Evolutionary conservation across 2,329 filamentous ascomycete species (phyloP).

Genomic region (Aspergillus jensenii): DNA sequence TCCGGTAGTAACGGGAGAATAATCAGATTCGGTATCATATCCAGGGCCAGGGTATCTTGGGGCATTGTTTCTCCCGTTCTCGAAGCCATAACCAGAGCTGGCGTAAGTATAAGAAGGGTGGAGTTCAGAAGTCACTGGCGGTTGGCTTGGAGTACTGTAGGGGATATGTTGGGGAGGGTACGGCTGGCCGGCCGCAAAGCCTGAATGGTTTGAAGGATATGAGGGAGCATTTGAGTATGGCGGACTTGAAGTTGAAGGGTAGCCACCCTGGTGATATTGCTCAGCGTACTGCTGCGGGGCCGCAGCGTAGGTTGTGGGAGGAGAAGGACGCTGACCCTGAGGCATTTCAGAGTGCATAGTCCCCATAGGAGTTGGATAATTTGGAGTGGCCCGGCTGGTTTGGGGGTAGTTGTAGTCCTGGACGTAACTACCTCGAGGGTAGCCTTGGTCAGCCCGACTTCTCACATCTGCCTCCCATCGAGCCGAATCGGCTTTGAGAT

Average conservation of each 20-base stretch:
- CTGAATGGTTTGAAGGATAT: slow-evolving; percentile 35
- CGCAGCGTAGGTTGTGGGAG: slow-evolving; percentile 35
- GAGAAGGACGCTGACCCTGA: slow-evolving; percentile 38
- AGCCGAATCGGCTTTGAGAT: slow-evolving; percentile 54
- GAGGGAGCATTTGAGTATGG: slow-evolving; percentile 32
- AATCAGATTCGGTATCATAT: slow-evolving; percentile 44
- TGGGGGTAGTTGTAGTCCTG: slow-evolving; percentile 38
- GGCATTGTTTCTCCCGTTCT: slow-evolving; percentile 39
- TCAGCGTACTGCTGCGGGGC: slow-evolving; percentile 38
- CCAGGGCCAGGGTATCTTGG: slow-evolving; percentile 43
- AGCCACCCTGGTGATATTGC: slow-evolving; percentile 33
- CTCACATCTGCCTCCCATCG: slow-evolving; percentile 50
- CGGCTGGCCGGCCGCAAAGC: slow-evolving; percentile 35
- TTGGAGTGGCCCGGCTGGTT: slow-evolving; percentile 39
- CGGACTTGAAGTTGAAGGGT: slow-evolving; percentile 33
- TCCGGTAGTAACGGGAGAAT: slow-evolving; percentile 41
- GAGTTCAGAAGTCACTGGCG: slow-evolving; percentile 40
- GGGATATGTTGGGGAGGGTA: slow-evolving; percentile 36
- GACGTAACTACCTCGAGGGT: slow-evolving; percentile 43
- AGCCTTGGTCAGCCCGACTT: slow-evolving; percentile 41
- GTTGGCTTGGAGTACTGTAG: slow-evolving; percentile 35
- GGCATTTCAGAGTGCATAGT: slow-evolving; percentile 38
- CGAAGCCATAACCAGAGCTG: slow-evolving; percentile 36
- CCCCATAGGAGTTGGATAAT: slow-evolving; percentile 35
- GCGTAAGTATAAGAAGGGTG: slow-evolving; percentile 42